Evolutionary conservation across 139 green algal genomes (phyloP), one percentile per base, ranked within the genome.

Genomic region (Picochlorum sp.): DNA sequence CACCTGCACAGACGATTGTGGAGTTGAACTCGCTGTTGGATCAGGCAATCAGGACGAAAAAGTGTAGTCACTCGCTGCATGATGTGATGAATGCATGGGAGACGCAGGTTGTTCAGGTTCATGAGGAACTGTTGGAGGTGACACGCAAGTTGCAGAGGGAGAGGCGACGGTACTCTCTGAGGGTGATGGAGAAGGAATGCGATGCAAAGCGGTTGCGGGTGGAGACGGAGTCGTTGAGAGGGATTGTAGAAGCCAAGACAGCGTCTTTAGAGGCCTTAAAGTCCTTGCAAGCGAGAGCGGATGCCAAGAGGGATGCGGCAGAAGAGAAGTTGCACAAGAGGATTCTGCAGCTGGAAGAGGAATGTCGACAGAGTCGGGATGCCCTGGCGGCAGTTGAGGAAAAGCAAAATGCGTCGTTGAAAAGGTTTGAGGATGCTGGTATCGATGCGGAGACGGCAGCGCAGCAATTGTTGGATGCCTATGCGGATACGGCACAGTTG

Each of bases 121-220:
- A 65, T 18, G 20, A 52, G 23, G 41, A 65, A 3, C 23, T 57
- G 58, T 24, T 52, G n/a, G 20, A 28, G 20, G 41, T 65, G 23
- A 52, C 58, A 28, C 13, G 13, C 1, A 32, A 65, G 58, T 18
- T 65, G 58, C 20, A 65, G 0, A 28, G 23, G 8, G 21, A 65
- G 23, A 15, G 23, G 20, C 2, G 23, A 52, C 20, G 20, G 20
- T 50, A 51, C 21, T 28, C n/a, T 24, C 15, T 65, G 21, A 51
- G 21, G 11, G 21, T 65, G 58, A 59, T 65, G n/a, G 23, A 65
- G 21, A 65, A 65, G 23, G 21, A 65, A 51, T 65, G 58, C 13
- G 20, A 65, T 18, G 57, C 23, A 18, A 18, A 30, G 13, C 18
- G 20, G 58, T 18, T 52, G 58, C 18, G 4, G 6, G 41, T 30